phyloP scores from a whole-genome alignment of 495 filamentous ascomycete genomes.

The Talaromyces nanjingensis region DNA sequence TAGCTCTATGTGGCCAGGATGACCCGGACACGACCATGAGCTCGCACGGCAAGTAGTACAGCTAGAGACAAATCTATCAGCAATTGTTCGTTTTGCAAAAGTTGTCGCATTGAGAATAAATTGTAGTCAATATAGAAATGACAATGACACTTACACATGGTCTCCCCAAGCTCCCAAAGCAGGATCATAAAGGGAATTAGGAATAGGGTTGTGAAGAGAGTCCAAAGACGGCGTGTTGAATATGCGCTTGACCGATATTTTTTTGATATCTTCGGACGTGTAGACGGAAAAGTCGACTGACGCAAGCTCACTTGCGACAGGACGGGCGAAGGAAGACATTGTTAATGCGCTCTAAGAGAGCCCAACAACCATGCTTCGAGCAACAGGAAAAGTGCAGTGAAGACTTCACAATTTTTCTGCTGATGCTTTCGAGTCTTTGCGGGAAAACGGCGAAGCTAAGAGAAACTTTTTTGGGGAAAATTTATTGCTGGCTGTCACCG shows the following conservation, averaged over 20 bases:
- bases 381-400: background rate
- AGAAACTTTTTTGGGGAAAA: constrained; percentile 15
- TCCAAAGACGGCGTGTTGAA: constrained; percentile 87
- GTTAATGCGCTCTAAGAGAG: constrained; percentile 26
- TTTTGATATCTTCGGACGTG: constrained; percentile 71
- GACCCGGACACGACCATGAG: constrained; percentile 76
- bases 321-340: constrained; percentile 78
- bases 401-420: constrained; percentile 14
- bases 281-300: constrained; percentile 87
- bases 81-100: background rate
- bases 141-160: constrained; percentile 53
- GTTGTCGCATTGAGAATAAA: background rate
- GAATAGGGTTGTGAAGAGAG: constrained; percentile 72
- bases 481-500: constrained; percentile 28
- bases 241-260: constrained; percentile 86
- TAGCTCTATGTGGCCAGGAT: constrained; percentile 91
- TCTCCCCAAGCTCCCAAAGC: constrained; percentile 89
- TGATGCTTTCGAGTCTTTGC: background rate
- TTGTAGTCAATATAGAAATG: background rate
- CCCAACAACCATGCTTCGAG: background rate
- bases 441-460: constrained; percentile 8
- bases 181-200: constrained; percentile 86
- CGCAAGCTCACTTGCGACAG: constrained; percentile 74
- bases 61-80: constrained; percentile 39
- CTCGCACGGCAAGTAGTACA: constrained; percentile 85